phyloP scores from a whole-genome alignment of 768 basidiomycete genomes.

The Tremella yokohamensis region DNA sequence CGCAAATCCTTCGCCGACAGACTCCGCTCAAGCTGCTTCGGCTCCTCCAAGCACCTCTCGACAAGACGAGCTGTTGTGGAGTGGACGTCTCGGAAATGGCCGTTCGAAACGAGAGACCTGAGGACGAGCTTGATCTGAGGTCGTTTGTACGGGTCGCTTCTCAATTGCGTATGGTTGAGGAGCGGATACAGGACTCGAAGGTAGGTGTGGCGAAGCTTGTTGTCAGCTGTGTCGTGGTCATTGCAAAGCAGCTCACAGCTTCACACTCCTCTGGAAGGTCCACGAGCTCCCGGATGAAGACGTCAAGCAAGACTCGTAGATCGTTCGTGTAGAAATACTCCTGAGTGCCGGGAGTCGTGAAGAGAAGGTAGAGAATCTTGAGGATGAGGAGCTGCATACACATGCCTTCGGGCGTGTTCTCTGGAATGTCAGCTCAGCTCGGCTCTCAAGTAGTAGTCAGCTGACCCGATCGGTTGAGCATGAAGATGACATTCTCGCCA shows the following conservation, averaged over 20 bases:
- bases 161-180: slow-evolving; percentile 87
- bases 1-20: slow-evolving; percentile 36
- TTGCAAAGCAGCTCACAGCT: slow-evolving; percentile 60
- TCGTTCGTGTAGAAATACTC: slow-evolving; percentile 99
- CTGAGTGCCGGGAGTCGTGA: slow-evolving; percentile 84
- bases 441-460: slow-evolving; percentile 15
- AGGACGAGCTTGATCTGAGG: slow-evolving; percentile 79
- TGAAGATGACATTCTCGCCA: slow-evolving; percentile 97
- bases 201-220: slow-evolving; percentile 86
- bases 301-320: slow-evolving; percentile 89
- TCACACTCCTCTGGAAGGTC: slow-evolving; percentile 92
- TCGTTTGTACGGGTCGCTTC: slow-evolving; percentile 80
- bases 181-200: slow-evolving; percentile 94
- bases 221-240: neutral
- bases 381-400: slow-evolving; percentile 92
- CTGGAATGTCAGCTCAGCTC: slow-evolving; percentile 52
- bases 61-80: slow-evolving; percentile 87
- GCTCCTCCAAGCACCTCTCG: slow-evolving; percentile 68
- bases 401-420: slow-evolving; percentile 79
- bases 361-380: slow-evolving; percentile 90
- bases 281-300: slow-evolving; percentile 88
- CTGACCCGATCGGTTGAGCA: slow-evolving; percentile 91
- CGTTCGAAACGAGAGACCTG: slow-evolving; percentile 69
- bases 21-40: slow-evolving; percentile 34
- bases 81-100: slow-evolving; percentile 73